Conservation (phyloP, 129 eudicot genomes). For the Solidago caesia region DNA sequence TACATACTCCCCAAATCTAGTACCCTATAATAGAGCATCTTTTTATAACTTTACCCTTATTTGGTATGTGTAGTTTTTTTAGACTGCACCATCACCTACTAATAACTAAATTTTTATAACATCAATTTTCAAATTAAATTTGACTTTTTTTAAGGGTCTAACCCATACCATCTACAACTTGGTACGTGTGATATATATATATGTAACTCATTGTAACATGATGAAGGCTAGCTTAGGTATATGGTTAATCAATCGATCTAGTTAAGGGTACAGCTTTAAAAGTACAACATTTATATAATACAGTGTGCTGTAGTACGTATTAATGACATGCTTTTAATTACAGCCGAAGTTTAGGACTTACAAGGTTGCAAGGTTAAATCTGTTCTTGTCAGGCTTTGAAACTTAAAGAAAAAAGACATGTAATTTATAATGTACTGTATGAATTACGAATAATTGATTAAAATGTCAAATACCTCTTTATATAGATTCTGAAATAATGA, state of each 20-base stretch:
- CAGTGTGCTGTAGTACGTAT: neutral
- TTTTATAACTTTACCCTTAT: constrained; percentile 33
- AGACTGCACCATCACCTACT: constrained; percentile 33
- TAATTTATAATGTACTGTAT: neutral
- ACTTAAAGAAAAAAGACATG: neutral
- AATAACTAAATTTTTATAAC: constrained; percentile 8
- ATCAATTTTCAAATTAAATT: constrained; percentile 19
- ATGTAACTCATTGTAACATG: constrained; percentile 11
- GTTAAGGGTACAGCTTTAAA: too few species aligned
- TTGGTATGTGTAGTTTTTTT: constrained; percentile 33
- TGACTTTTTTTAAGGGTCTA: constrained; percentile 24
- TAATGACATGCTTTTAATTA: neutral
- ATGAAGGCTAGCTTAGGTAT: neutral
- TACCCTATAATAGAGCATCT: constrained; percentile 41
- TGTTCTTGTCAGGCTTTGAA: neutral
- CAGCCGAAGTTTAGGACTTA: constrained; percentile 2
- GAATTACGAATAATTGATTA: neutral
- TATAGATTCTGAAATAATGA: too few species aligned
- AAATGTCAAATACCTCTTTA: neutral
- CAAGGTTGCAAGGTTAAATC: constrained; percentile 4
- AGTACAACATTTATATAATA: too few species aligned
- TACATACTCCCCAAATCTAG: constrained; percentile 51
- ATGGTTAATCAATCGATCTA: neutral
- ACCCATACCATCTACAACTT: constrained; percentile 13
- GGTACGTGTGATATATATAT: neutral